These are phyloP conservation scores for Aspergillus sp. DNA, from an alignment of 2,329 filamentous ascomycete species.

Conservation along the genomic window DNA sequence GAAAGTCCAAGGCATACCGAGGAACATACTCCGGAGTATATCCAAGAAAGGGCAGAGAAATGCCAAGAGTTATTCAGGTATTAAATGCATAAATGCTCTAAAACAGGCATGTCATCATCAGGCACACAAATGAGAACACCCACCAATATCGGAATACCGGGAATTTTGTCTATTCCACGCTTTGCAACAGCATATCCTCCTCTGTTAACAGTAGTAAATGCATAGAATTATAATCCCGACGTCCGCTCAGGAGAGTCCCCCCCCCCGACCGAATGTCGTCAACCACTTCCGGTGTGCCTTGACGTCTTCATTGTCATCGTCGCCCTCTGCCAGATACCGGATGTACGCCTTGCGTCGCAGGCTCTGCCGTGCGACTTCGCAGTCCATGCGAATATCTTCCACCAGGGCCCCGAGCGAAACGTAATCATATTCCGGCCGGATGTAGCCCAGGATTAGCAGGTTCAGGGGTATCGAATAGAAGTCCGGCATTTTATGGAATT, in stretches of 20 bases:
- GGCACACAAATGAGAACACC: background rate
- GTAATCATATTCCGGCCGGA: conserved; percentile 85
- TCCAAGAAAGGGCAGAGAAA: background rate
- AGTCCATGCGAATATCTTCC: conserved; percentile 81
- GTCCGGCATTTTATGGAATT: conserved; percentile 48
- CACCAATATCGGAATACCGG: background rate
- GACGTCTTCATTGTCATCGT: conserved; percentile 20
- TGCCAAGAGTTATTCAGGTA: background rate
- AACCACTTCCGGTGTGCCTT: conserved; percentile 28
- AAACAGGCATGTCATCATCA: background rate
- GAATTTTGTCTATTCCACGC: background rate
- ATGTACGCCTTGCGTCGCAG: conserved; percentile 57
- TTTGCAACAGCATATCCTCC: background rate
- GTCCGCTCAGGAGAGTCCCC: background rate
- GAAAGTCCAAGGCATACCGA: background rate
- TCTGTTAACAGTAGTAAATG: background rate
- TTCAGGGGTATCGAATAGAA: conserved; percentile 81
- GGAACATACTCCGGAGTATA: no score
- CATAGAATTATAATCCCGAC: background rate
- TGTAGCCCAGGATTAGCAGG: conserved; percentile 74
- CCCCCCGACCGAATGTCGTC: conserved; percentile 17
- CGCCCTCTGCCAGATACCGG: conserved; percentile 31
- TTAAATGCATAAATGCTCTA: background rate
- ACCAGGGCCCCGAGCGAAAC: conserved; percentile 72
- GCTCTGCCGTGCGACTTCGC: conserved; percentile 69